Evolutionary conservation across 495 filamentous ascomycete species (phyloP).

Genomic region (Hypoxylon cercidicola): DNA sequence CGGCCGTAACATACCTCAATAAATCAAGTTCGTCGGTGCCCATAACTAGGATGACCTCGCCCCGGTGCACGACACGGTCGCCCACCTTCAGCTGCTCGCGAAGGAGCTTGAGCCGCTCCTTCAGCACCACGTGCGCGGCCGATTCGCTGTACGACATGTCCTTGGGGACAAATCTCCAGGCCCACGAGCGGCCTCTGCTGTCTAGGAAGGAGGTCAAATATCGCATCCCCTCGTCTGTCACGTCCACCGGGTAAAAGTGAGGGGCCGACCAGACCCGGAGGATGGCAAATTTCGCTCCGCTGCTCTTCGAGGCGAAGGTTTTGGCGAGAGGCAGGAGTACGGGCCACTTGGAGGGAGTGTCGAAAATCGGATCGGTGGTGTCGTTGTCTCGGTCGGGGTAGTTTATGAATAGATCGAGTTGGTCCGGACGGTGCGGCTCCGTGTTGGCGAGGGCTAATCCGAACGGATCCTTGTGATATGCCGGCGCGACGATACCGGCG

Average conservation of each 20-base stretch:
- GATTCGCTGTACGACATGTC: conserved; percentile 59
- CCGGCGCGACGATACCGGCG: conserved; percentile 51
- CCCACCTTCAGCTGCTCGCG: conserved; percentile 45
- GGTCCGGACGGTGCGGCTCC: conserved; percentile 48
- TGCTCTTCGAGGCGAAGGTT: conserved; percentile 44
- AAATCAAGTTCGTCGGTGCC: conserved; percentile 55
- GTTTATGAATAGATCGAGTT: conserved; percentile 57
- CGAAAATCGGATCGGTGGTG: conserved; percentile 29
- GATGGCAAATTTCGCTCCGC: conserved; percentile 51
- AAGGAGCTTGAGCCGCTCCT: conserved; percentile 44
- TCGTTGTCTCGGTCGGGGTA: conserved; percentile 37
- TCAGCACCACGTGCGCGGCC: conserved; percentile 52
- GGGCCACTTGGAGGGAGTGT: conserved; percentile 46
- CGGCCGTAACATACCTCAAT: conserved; percentile 50
- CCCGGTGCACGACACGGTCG: conserved; percentile 50
- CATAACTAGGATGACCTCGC: conserved; percentile 60
- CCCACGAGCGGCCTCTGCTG: conserved; percentile 52
- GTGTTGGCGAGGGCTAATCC: conserved; percentile 52
- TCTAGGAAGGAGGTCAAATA: conserved; percentile 51
- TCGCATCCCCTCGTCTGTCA: conserved; percentile 52
- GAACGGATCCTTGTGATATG: conserved; percentile 34
- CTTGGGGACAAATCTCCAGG: conserved; percentile 62
- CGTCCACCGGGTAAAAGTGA: conserved; percentile 62
- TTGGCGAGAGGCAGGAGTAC: conserved; percentile 42
- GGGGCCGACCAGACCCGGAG: conserved; percentile 61